Evolutionary conservation across 108 stramenopile species (phyloP).

Genomic region (Cyclostephanos tholiformis): DNA sequence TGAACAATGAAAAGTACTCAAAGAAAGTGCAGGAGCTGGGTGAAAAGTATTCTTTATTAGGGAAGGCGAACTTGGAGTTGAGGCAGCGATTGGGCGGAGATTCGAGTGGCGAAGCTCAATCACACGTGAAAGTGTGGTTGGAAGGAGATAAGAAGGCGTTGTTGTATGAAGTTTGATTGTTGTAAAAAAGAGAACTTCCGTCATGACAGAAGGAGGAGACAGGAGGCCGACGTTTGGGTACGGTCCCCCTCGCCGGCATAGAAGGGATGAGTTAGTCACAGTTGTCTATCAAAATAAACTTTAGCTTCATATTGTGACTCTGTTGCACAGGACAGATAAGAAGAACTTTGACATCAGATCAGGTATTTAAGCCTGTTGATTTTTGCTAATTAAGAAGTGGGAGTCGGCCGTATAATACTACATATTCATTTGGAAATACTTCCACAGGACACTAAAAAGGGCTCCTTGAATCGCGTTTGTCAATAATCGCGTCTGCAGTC

Average conservation of each 20-base stretch:
- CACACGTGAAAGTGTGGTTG: constrained; percentile 24
- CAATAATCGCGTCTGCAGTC: constrained; percentile 79
- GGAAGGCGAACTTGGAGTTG: constrained; percentile 37
- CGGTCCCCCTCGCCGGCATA: too few species aligned
- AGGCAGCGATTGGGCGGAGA: constrained; percentile 20
- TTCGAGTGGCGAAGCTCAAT: background rate
- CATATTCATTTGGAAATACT: constrained; percentile 60
- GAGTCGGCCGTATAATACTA: background rate
- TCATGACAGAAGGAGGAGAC: too few species aligned
- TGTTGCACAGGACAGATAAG: too few species aligned
- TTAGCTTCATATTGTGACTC: too few species aligned
- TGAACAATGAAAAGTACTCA: constrained; percentile 44
- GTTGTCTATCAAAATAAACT: too few species aligned
- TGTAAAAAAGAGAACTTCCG: too few species aligned
- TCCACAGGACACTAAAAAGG: constrained; percentile 84
- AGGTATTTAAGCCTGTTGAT: background rate
- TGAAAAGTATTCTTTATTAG: constrained; percentile 36
- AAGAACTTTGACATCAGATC: background rate
- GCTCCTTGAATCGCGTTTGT: constrained; percentile 87
- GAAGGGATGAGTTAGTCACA: too few species aligned
- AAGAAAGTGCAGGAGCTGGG: constrained; percentile 45
- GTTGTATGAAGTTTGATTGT: constrained; percentile 39
- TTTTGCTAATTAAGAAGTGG: background rate
- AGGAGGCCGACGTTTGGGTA: too few species aligned
- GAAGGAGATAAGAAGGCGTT: constrained; percentile 28